A percentile compares a stretch with the other conserved stretches of the same genome.
Evolutionary conservation across 306 rosid species (phyloP).

Genomic region (Nissolia schottii): DNA sequence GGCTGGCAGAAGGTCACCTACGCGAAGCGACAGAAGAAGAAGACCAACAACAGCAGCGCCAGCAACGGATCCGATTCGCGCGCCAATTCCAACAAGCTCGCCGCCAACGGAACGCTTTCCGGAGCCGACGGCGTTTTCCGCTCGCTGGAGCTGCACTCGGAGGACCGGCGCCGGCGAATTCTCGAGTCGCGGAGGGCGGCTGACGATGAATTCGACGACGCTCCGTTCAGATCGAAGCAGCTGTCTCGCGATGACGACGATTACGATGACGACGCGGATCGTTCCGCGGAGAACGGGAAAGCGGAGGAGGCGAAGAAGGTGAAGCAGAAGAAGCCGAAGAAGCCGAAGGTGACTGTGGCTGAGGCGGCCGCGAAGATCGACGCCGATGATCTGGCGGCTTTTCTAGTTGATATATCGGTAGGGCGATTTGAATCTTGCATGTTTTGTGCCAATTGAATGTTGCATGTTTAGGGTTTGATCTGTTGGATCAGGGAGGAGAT

Average conservation of each 20-base stretch:
- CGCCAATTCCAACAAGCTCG: constrained; percentile 28
- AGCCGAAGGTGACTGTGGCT: constrained; percentile 77
- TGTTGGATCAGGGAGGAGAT: constrained; percentile 19
- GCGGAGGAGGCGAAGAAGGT: constrained; percentile 63
- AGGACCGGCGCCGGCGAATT: constrained; percentile 72
- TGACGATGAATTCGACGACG: constrained; percentile 29
- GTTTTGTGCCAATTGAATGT: constrained; percentile 1
- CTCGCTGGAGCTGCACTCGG: constrained; percentile 74
- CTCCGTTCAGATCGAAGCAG: constrained; percentile 58
- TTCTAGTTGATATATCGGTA: constrained; percentile 65
- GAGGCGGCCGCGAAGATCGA: constrained; percentile 92
- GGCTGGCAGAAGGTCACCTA: constrained; percentile 98
- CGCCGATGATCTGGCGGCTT: constrained; percentile 51
- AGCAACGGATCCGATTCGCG: constrained; percentile 29
- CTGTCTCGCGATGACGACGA: constrained; percentile 30
- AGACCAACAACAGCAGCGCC: constrained; percentile 27
- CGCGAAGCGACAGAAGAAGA: constrained; percentile 72
- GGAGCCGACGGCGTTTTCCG: constrained; percentile 58
- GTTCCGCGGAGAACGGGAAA: constrained; percentile 46
- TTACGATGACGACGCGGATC: constrained; percentile 53
- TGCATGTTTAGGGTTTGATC: constrained; percentile 41
- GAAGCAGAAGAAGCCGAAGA: constrained; percentile 83
- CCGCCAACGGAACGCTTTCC: constrained; percentile 25
- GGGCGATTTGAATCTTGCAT: constrained; percentile 13
- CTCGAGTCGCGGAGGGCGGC: constrained; percentile 58